Percentiles rank a stretch among this genome's conserved stretches.
Evolutionary conservation across 2,329 filamentous ascomycete genomes (phyloP).

Genomic region (Trichocomaceae sp.): DNA sequence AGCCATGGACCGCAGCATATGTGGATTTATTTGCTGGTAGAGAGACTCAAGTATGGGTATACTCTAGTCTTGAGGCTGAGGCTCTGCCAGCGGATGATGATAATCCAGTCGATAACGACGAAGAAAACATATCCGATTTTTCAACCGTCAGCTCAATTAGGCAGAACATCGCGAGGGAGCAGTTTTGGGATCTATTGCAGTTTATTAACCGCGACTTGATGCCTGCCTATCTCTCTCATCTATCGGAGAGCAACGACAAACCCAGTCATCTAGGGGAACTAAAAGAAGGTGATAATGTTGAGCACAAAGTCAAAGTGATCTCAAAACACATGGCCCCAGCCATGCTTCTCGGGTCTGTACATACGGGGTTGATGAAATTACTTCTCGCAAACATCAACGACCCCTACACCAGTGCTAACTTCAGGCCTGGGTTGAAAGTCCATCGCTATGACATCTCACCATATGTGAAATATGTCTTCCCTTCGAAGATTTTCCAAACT

Average conservation of each 20-base stretch:
- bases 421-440: slow-evolving; percentile 20
- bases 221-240: slow-evolving; percentile 22
- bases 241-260: not conserved
- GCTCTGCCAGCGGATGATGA: slow-evolving; percentile 4
- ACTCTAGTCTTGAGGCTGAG: slow-evolving; percentile 34
- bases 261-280: not conserved
- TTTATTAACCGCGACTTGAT: slow-evolving; percentile 23
- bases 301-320: slow-evolving; percentile 13
- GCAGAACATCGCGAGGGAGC: slow-evolving; percentile 19
- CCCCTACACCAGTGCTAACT: slow-evolving; percentile 13
- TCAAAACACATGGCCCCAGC: slow-evolving; percentile 22
- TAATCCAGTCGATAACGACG: not conserved
- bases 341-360: slow-evolving; percentile 33
- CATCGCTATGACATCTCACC: slow-evolving; percentile 25
- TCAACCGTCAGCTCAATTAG: slow-evolving; percentile 4
- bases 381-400: slow-evolving; percentile 20
- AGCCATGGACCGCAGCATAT: slow-evolving; percentile 36
- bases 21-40: slow-evolving; percentile 34
- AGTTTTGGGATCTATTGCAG: slow-evolving; percentile 24
- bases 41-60: slow-evolving; percentile 38
- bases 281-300: not conserved
- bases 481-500: slow-evolving; percentile 14
- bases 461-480: slow-evolving; percentile 35
- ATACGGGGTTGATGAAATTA: slow-evolving; percentile 27
- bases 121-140: slow-evolving; percentile 15